Percentiles rank a stretch among this genome's conserved stretches.
These are phyloP conservation scores for Sextonia rubra DNA, from an alignment of 164 flowering plant genomes.

Conservation along the genomic window DNA sequence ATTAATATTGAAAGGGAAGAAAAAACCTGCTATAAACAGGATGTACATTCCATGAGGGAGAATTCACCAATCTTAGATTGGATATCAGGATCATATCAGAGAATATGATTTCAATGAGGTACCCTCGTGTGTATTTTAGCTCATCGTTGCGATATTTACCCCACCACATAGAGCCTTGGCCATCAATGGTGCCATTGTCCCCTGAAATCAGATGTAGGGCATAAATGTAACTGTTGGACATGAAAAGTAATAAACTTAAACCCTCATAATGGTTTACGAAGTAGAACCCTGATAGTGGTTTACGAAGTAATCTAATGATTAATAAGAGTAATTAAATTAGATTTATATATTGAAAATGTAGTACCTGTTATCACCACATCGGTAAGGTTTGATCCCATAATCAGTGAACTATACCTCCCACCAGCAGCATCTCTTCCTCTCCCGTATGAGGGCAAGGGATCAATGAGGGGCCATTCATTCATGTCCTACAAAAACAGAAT, in stretches of 20 bases:
- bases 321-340: background rate
- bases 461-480: slow-evolving; percentile 49
- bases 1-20: background rate
- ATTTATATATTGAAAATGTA: background rate
- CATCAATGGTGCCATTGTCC: slow-evolving; percentile 71
- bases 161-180: slow-evolving; percentile 77
- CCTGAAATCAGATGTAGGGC: slow-evolving; percentile 30
- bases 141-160: slow-evolving; percentile 32
- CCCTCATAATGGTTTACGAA: background rate
- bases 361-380: slow-evolving; percentile 76
- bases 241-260: background rate
- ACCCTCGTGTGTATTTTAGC: slow-evolving; percentile 58
- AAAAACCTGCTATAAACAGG: slow-evolving; percentile 70
- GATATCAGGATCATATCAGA: slow-evolving; percentile 56
- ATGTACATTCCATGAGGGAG: slow-evolving; percentile 82
- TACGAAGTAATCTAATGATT: background rate
- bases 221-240: background rate
- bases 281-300: background rate
- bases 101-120: slow-evolving; percentile 61
- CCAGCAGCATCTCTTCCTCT: slow-evolving; percentile 64
- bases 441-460: slow-evolving; percentile 70
- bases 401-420: slow-evolving; percentile 55
- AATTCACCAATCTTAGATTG: slow-evolving; percentile 48
- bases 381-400: slow-evolving; percentile 65
- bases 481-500: slow-evolving; percentile 27